Evolutionary conservation across 2,329 filamentous ascomycete species (phyloP).

Genomic region (Phyllosticta paracitricarpa): DNA sequence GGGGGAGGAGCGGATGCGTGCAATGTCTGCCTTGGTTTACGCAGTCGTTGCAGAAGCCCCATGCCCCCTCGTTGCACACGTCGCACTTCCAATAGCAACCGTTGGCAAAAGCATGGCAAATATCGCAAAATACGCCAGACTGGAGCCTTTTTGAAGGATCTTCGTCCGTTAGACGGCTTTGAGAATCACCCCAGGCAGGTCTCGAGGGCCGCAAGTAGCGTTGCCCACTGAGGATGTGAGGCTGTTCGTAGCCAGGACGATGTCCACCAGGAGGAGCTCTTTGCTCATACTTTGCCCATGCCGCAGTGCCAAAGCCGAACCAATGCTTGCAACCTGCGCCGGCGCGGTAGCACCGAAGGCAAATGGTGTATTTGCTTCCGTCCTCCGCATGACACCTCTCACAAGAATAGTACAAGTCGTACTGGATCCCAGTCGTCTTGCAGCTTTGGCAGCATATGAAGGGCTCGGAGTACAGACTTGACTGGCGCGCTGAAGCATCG

Average conservation of each 20-base stretch:
- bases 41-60: slow-evolving; percentile 86
- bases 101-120: slow-evolving; percentile 64
- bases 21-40: slow-evolving; percentile 76
- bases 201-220: slow-evolving; percentile 28
- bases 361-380: slow-evolving; percentile 64
- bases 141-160: slow-evolving; percentile 60
- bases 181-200: slow-evolving; percentile 2
- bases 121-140: slow-evolving; percentile 74
- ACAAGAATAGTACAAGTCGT: slow-evolving; percentile 81
- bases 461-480: slow-evolving; percentile 54
- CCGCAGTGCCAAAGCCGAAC: slow-evolving; percentile 75
- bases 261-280: slow-evolving; percentile 33
- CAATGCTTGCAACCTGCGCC: slow-evolving; percentile 74
- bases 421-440: slow-evolving; percentile 62
- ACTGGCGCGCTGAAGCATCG: slow-evolving; percentile 19
- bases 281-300: slow-evolving; percentile 54
- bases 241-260: slow-evolving; percentile 32
- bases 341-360: slow-evolving; percentile 66
- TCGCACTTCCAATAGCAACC: slow-evolving; percentile 86
- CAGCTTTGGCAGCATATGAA: slow-evolving; percentile 66
- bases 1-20: slow-evolving; percentile 68
- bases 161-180: slow-evolving; percentile 34
- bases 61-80: slow-evolving; percentile 81
- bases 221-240: slow-evolving; percentile 43
- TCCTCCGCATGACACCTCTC: slow-evolving; percentile 46